These are phyloP conservation scores for Phylloporus scabripes DNA, from an alignment of 768 basidiomycete species.

Conservation along the genomic window DNA sequence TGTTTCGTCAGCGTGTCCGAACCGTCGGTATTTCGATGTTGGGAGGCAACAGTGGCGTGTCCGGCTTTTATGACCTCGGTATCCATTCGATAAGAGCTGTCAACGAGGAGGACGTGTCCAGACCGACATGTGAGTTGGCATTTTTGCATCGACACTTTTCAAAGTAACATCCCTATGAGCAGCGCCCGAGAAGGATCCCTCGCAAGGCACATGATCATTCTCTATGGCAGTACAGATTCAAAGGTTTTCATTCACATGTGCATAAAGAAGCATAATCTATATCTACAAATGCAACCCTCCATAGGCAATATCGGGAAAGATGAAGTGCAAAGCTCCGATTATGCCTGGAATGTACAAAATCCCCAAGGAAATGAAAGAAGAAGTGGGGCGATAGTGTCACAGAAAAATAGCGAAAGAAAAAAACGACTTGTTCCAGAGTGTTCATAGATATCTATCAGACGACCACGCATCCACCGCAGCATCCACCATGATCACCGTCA, in stretches of 20 bases:
- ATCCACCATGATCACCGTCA: slow-evolving; percentile 53
- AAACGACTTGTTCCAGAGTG: background rate
- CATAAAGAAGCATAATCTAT: slow-evolving; percentile 17
- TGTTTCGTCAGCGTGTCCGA: slow-evolving; percentile 70
- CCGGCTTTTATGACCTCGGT: slow-evolving; percentile 77
- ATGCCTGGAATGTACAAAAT: slow-evolving; percentile 11
- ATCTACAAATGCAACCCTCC: slow-evolving; percentile 21
- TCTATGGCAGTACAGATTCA: slow-evolving; percentile 3
- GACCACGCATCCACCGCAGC: slow-evolving; percentile 68
- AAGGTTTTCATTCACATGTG: background rate
- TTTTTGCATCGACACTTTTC: background rate
- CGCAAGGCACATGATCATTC: slow-evolving; percentile 16
- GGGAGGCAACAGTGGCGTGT: slow-evolving; percentile 72
- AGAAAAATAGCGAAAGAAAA: slow-evolving; percentile 8
- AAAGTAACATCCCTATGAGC: background rate
- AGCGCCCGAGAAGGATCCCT: slow-evolving; percentile 27
- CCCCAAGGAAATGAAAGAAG: slow-evolving; percentile 1
- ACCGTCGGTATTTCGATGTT: slow-evolving; percentile 85
- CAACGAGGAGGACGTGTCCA: slow-evolving; percentile 59
- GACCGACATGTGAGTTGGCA: slow-evolving; percentile 24
- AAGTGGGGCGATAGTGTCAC: slow-evolving; percentile 1
- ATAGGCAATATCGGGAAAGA: slow-evolving; percentile 1
- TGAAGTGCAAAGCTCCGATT: slow-evolving; percentile 4
- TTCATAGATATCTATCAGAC: slow-evolving; percentile 30
- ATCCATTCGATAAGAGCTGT: slow-evolving; percentile 79